Evolutionary conservation across 2,329 filamentous ascomycete genomes (phyloP).

Genomic region (Zymoseptoria brevis): DNA sequence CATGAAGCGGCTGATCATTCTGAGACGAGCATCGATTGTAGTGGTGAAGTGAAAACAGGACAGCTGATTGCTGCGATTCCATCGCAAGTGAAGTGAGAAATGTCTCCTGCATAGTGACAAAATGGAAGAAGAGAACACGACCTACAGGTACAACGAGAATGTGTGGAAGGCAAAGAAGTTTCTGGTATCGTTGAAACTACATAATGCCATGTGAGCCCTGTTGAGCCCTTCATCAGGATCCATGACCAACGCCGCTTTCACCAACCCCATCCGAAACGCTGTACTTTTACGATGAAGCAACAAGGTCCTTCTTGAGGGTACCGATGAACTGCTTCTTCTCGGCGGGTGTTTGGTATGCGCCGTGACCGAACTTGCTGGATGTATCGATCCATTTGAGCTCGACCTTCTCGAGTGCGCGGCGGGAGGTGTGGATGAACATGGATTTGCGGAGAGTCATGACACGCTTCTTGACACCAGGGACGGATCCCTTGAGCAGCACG

Average conservation of each 20-base stretch:
- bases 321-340: conserved; percentile 98
- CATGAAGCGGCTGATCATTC: background rate
- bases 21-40: background rate
- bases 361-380: conserved; percentile 99
- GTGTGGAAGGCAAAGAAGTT: conserved; percentile 5
- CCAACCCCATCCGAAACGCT: conserved; percentile 5
- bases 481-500: conserved; percentile 92
- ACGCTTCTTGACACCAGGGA: conserved; percentile 98
- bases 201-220: conserved; percentile 9
- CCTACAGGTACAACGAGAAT: background rate
- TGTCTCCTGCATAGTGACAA: too few species aligned
- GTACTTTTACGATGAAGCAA: conserved; percentile 30
- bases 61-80: background rate
- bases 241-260: conserved; percentile 5
- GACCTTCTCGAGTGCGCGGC: conserved; percentile 96
- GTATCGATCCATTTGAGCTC: conserved; percentile 99
- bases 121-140: background rate
- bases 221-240: conserved; percentile 7
- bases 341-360: conserved; percentile 95
- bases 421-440: conserved; percentile 93
- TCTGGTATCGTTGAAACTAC: conserved; percentile 13
- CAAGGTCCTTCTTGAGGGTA: conserved; percentile 97
- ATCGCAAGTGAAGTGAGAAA: background rate
- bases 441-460: conserved; percentile 98
- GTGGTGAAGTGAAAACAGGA: background rate